These are phyloP conservation scores for Claviceps citrina DNA, from an alignment of 2,329 filamentous ascomycete genomes.

Conservation along the genomic window DNA sequence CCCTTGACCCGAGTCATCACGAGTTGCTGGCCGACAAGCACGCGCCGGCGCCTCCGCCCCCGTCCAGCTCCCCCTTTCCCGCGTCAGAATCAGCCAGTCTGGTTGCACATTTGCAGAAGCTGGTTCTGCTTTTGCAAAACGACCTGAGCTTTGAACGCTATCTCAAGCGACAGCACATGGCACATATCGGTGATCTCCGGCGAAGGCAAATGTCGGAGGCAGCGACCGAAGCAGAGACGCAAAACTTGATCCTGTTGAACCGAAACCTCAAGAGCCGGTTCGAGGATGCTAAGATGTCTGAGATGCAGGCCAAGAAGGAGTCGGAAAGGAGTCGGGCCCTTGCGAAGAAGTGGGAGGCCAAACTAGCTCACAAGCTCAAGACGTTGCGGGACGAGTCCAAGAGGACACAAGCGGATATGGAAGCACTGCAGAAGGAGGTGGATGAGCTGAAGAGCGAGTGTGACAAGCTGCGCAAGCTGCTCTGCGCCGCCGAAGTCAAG, in stretches of 20 bases:
- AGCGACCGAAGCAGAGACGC: conserved; percentile 65
- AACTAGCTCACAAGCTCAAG: conserved; percentile 51
- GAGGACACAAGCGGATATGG: conserved; percentile 42
- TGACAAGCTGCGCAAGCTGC: conserved; percentile 47
- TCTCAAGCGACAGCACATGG: conserved; percentile 68
- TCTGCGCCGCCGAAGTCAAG: conserved; percentile 54
- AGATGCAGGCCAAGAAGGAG: conserved; percentile 56
- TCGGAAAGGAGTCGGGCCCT: conserved; percentile 56
- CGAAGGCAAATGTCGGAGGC: conserved; percentile 61
- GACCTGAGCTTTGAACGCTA: conserved; percentile 74
- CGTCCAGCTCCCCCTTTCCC: conserved; percentile 15
- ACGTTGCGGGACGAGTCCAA: conserved; percentile 55
- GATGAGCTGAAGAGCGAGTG: conserved; percentile 42
- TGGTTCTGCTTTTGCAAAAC: conserved; percentile 62
- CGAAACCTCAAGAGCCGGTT: conserved; percentile 57
- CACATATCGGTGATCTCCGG: conserved; percentile 65
- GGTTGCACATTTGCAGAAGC: conserved; percentile 47
- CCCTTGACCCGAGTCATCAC: conserved; percentile 35
- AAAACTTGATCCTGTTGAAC: conserved; percentile 65
- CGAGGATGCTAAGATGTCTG: conserved; percentile 55
- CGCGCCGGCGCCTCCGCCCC: conserved; percentile 14
- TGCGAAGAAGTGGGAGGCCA: conserved; percentile 63
- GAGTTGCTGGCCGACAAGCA: conserved; percentile 32
- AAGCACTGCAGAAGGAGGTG: conserved; percentile 41
- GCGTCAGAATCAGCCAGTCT: conserved; percentile 22